phyloP scores from a whole-genome alignment of 805 yeast genomes.

The Scheffersomyces amazonensis region DNA sequence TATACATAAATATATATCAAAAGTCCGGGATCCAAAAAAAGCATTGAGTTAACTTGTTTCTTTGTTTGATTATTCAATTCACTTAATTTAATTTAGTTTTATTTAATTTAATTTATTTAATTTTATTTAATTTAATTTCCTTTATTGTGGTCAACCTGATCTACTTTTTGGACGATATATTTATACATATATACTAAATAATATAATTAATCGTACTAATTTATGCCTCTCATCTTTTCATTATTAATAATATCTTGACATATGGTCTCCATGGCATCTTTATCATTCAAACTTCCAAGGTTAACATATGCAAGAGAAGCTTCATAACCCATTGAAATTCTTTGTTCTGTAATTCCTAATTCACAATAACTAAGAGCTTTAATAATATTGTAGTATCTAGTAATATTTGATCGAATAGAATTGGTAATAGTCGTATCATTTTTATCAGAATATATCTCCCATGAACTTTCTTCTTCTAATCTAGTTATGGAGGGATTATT shows the following conservation, averaged over 20 bases:
- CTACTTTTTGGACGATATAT: no score
- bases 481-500: slow-evolving; percentile 67
- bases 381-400: slow-evolving; percentile 82
- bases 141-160: no score
- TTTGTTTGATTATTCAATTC: no score
- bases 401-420: slow-evolving; percentile 65
- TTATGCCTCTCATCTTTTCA: slow-evolving; percentile 81
- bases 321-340: slow-evolving; percentile 82
- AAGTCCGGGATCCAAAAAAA: no score
- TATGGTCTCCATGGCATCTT: slow-evolving; percentile 67
- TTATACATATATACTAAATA: no score
- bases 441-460: slow-evolving; percentile 91
- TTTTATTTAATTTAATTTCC: background rate
- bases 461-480: slow-evolving; percentile 86
- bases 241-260: slow-evolving; percentile 69
- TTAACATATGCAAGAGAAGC: slow-evolving; percentile 75
- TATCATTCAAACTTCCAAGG: slow-evolving; percentile 69
- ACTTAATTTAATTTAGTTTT: background rate
- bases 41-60: no score
- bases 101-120: slow-evolving; percentile 2
- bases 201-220: background rate
- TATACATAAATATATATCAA: no score
- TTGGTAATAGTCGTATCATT: slow-evolving; percentile 69
- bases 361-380: slow-evolving; percentile 80
- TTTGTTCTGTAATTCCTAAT: slow-evolving; percentile 79